Evolutionary conservation across 148 eudicot genomes (phyloP).

Genomic region (Nepenthes mirabilis): DNA sequence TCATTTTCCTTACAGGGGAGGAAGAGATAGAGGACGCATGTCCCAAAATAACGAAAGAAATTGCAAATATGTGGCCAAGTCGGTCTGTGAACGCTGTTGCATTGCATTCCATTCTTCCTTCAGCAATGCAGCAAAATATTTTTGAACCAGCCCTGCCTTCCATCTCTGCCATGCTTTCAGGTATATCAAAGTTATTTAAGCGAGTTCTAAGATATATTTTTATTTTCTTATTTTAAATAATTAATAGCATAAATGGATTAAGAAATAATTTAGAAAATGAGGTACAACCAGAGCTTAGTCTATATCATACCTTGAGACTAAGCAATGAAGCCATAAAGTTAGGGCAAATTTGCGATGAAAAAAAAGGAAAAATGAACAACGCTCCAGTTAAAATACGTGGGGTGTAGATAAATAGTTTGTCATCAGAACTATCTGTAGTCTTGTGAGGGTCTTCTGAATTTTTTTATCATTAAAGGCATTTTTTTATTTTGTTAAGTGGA

Average conservation of each 20-base stretch:
- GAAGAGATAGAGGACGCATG: constrained; percentile 75
- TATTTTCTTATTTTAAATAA: constrained; percentile 3
- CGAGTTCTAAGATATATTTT: not conserved
- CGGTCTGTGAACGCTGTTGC: constrained; percentile 50
- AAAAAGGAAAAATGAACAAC: too few relatives aligned
- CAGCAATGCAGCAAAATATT: constrained; percentile 64
- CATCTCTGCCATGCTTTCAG: constrained; percentile 92
- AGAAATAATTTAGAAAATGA: not conserved
- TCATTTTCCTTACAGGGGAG: constrained; percentile 64
- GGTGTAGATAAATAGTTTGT: constrained; percentile 6
- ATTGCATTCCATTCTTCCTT: constrained; percentile 59
- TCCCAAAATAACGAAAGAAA: constrained; percentile 35
- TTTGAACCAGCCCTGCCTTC: constrained; percentile 70
- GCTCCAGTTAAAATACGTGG: too few relatives aligned
- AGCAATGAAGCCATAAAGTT: constrained; percentile 5
- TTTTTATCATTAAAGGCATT: constrained; percentile 62
- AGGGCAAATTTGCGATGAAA: too few relatives aligned
- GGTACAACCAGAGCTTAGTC: constrained; percentile 9
- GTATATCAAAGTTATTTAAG: constrained; percentile 8
- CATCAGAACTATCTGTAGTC: constrained; percentile 22
- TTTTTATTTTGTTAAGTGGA: constrained; percentile 58
- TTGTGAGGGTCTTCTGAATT: constrained; percentile 65
- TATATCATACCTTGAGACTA: constrained; percentile 8
- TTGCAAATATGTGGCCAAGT: constrained; percentile 35
- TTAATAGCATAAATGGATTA: not conserved